Evolutionary conservation across 164 flowering plant genomes (phyloP), one percentile per base, ranked within the genome.

Genomic region (Houttuynia cordata): DNA sequence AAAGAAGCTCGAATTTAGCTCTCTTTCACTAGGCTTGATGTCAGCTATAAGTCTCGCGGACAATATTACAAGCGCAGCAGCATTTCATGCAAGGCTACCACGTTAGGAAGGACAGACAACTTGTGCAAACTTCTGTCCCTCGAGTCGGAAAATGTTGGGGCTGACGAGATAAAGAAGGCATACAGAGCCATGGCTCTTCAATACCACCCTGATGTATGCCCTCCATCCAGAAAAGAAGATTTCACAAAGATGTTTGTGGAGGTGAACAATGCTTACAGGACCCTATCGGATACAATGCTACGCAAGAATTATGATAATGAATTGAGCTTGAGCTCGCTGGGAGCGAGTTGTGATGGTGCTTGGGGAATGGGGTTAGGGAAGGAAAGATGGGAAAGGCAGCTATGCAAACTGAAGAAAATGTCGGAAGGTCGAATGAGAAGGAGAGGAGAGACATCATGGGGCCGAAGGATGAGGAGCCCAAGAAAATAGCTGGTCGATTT

Each of bases 181-280:
- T 74, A 77, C 45, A 69, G 73, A 51, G 23, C 47, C 25, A 69
- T 70, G 75, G 74, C 74, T 37, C 78, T 64, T 57, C 62, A 54
- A 40, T 71, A 62, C 39, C 80, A 74, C 57, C 80, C 78, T 23
- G 80, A 74, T 64, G 70, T 69, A 45, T 72, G 70, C 56, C 59
- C 61, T 41, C 70, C 66, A 47, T 56, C 69, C 0, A 62, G 17
- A 25, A 72, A 63, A 63, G 72, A 67, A 53, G 80, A 77, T 17
- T 71, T 64, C 12, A 68, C 74, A 15, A 2, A 55, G 21, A 40
- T 30, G 30, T 74, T 77, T 53, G 47, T 77, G 9, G 64, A 68
- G 66, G 57, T 69, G n/a, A 63, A 67, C 37, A 30, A 30, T 6
- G 37, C 37, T 30, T 30, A 30, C 37, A 30, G 37, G 37, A 30